A percentile compares a stretch with the other conserved stretches of the same genome.
Conservation (phyloP, 345 rosid species). For the Orychophragmus violaceus region DNA sequence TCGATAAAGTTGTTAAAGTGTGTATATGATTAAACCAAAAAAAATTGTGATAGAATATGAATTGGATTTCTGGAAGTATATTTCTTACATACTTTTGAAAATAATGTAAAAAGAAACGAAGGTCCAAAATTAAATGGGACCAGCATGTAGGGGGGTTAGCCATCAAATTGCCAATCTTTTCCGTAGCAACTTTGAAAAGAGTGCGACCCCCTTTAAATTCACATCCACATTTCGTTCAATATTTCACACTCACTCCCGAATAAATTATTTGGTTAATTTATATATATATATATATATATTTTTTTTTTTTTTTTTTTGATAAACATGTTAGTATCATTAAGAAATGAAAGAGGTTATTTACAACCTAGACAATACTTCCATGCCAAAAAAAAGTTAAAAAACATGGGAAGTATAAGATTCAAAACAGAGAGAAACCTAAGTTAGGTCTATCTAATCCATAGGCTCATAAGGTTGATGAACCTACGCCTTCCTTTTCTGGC, state of each 20-base stretch:
- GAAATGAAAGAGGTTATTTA: no score
- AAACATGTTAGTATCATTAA: no score
- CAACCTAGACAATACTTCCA: no score
- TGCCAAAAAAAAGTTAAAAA: no score
- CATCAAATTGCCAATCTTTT: slow-evolving; percentile 33
- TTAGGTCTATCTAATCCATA: no score
- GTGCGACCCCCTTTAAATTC: slow-evolving; percentile 39
- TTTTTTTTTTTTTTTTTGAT: no score
- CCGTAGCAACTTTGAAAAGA: slow-evolving; percentile 44
- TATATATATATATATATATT: no score
- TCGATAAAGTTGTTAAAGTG: not conserved
- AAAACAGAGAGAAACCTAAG: no score
- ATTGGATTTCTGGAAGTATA: not conserved
- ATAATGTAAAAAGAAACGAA: slow-evolving; percentile 29
- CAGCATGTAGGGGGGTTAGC: slow-evolving; percentile 24
- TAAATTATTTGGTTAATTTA: not conserved
- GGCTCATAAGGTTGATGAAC: no score
- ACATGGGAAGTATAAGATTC: no score
- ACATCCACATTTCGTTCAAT: slow-evolving; percentile 3
- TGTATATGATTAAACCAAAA: not conserved
- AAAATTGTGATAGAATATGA: not conserved
- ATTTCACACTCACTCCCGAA: slow-evolving; percentile 26
- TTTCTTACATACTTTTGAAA: slow-evolving; percentile 3
- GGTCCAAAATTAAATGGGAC: slow-evolving; percentile 30
- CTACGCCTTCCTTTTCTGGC: no score